Evolutionary conservation across 83 land plant species (phyloP).

Genomic region (Diphasiastrum complanatum): DNA sequence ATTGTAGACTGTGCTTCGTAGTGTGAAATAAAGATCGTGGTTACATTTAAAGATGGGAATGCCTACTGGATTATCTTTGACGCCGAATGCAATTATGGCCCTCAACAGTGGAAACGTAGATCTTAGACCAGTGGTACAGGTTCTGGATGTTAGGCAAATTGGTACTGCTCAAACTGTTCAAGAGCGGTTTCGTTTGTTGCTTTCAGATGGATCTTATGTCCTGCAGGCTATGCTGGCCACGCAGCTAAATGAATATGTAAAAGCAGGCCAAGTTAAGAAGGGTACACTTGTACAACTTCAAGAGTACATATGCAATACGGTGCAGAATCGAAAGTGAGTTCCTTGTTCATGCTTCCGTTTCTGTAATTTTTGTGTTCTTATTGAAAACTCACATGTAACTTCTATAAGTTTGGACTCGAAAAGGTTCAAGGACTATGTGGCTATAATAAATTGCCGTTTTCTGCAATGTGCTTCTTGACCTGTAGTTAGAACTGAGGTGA

Average conservation of each 20-base stretch:
- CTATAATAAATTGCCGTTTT: too few relatives aligned
- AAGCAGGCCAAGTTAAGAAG: constrained; percentile 38
- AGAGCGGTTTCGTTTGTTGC: constrained; percentile 54
- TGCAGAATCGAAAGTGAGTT: constrained; percentile 60
- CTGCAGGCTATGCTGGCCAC: constrained; percentile 88
- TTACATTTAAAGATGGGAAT: too few relatives aligned
- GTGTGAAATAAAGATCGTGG: too few relatives aligned
- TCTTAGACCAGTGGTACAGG: constrained; percentile 41
- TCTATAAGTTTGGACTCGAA: too few relatives aligned
- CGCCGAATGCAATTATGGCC: too few relatives aligned
- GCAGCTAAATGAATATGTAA: constrained; percentile 53
- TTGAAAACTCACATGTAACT: too few relatives aligned
- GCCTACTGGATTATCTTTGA: too few relatives aligned
- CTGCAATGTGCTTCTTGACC: too few relatives aligned
- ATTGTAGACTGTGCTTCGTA: too few relatives aligned
- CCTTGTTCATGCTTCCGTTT: background rate
- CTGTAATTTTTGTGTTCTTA: constrained; percentile 5
- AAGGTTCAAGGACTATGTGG: too few relatives aligned
- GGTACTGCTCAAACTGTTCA: constrained; percentile 33
- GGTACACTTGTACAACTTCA: constrained; percentile 51
- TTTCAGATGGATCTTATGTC: constrained; percentile 53
- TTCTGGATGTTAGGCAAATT: constrained; percentile 44
- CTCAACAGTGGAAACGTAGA: constrained; percentile 19
- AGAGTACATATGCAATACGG: constrained; percentile 53
- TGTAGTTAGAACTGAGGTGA: too few relatives aligned